Base-by-base conservation (phyloP, 2,329 filamentous ascomycete genomes). In the Aspergillus ochraceus region DNA sequence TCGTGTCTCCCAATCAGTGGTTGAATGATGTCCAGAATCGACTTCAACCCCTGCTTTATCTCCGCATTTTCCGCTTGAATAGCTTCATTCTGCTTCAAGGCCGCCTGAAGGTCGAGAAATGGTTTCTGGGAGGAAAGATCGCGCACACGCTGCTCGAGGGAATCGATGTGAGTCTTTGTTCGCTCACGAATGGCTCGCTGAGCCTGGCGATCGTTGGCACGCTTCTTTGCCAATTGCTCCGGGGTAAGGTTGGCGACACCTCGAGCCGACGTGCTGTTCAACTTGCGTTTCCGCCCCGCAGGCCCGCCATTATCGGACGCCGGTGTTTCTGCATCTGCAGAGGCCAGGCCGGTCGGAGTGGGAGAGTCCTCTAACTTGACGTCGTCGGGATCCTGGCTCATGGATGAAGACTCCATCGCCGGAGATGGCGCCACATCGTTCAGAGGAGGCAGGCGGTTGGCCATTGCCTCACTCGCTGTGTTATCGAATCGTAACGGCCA, bases 161-260 rank as follows among this genome's bases (percentile, higher is more conserved):
- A 79, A 71, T 94, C 90, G 66, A 95, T 95, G 74, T 90, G 89
- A 59, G 87, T 85, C 77, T 89, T 91, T 29, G 91, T 95, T 57
- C 91, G 86, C 78, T 94, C 90, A 47, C 91, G 84, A 60, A 96
- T 95, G 45, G 90, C 91, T 52, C 91, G 85, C 74, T 96, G 91
- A 30, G 91, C 92, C 75, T 96, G 91, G 59, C 91, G 88, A 73
- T 96, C 91, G 84, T 97, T 97, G 70, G 91, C 91, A 64, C 93
- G 85, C 81, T 97, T 97, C 76, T 92, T 90, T 30, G 90, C 91
- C 60, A 97, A 85, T 77, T 97, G 93, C 62, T 93, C 90, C 6
- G 92, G 90, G 11, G 91, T 96, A 72, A 97, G 83, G 70, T 90
- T 94, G 64, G 92, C 91, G 58, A 96, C 92, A 64, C 90, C 92